These are phyloP conservation scores for Coprinopsis sp. DNA, from an alignment of 768 basidiomycete genomes.

Conservation along the genomic window DNA sequence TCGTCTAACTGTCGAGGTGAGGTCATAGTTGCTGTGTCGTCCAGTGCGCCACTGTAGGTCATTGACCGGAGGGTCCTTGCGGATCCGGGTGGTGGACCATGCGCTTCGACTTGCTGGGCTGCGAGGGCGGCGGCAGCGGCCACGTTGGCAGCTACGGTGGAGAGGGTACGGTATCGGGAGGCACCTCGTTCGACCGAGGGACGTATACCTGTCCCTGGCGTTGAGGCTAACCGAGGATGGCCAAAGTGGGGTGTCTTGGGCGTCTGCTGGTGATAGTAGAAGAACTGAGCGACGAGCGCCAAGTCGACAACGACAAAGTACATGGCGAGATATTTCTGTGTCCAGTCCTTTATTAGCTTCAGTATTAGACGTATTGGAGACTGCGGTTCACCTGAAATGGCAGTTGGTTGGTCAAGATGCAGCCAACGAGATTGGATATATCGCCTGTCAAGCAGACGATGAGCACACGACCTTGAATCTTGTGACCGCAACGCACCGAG, in stretches of 20 bases:
- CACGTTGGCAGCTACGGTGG: constrained; percentile 66
- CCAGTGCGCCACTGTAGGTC: constrained; percentile 7
- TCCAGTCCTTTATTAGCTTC: constrained; percentile 1
- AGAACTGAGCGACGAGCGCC: constrained; percentile 70
- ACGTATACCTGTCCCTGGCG: constrained; percentile 36
- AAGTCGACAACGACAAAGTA: constrained; percentile 89
- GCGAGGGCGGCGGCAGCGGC: constrained; percentile 68
- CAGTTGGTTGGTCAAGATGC: constrained; percentile 86
- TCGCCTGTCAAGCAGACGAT: constrained; percentile 54
- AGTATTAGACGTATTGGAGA: constrained; percentile 5
- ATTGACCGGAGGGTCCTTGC: constrained; percentile 7
- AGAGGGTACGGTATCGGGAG: constrained; percentile 64
- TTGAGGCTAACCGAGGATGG: constrained; percentile 40
- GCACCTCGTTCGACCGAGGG: constrained; percentile 48
- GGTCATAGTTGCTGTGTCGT: constrained; percentile 2
- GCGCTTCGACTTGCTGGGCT: constrained; percentile 40
- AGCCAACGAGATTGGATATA: constrained; percentile 87
- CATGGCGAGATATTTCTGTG: constrained; percentile 80
- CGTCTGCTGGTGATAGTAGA: constrained; percentile 62
- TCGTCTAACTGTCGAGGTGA: constrained; percentile 13
- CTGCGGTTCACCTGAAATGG: constrained; percentile 77
- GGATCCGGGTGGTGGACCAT: constrained; percentile 5
- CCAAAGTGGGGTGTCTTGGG: constrained; percentile 29
- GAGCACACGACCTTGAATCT: not conserved
- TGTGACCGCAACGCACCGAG: constrained; percentile 50